phyloP scores from a whole-genome alignment of 495 filamentous ascomycete species.

The Diplogelasinospora grovesii region DNA sequence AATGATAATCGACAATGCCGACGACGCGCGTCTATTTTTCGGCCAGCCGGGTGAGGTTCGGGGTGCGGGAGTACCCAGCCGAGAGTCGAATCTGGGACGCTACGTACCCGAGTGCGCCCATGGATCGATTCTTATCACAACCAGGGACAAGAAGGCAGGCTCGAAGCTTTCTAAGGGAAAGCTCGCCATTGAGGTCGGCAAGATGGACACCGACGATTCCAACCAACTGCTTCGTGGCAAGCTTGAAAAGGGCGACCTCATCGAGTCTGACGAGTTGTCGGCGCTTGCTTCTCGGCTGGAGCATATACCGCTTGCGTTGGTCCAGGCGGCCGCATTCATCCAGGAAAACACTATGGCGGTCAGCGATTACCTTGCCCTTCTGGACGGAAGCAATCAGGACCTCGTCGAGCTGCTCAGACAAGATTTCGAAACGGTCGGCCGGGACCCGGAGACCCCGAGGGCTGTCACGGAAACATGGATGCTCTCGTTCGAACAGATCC shows the following conservation, averaged over 20 bases:
- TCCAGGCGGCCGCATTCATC: conserved; percentile 40
- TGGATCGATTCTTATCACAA: conserved; percentile 31
- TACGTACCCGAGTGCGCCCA: conserved; percentile 26
- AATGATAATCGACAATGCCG: conserved; percentile 29
- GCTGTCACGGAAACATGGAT: conserved; percentile 50
- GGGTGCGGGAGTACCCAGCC: no score
- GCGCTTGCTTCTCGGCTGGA: conserved; percentile 33
- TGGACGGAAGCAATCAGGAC: conserved; percentile 35
- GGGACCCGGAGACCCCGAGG: conserved; percentile 39
- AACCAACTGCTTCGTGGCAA: no score
- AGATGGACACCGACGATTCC: conserved; percentile 25
- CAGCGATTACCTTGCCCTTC: conserved; percentile 36
- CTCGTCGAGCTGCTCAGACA: conserved; percentile 36
- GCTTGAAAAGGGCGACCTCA: conserved; percentile 6
- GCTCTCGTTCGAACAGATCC: conserved; percentile 44
- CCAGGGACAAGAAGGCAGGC: conserved; percentile 18
- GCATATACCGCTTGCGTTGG: conserved; percentile 40
- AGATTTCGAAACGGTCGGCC: conserved; percentile 42
- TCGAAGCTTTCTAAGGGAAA: no score
- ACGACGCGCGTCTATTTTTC: conserved; percentile 20
- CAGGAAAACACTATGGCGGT: conserved; percentile 36
- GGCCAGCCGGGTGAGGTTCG: neutral
- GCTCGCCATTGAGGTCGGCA: conserved; percentile 20
- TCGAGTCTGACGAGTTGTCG: conserved; percentile 19
- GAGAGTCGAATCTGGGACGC: no score